phyloP scores from a whole-genome alignment of 163 green algal genomes.

The Scenedesmus sp. region DNA sequence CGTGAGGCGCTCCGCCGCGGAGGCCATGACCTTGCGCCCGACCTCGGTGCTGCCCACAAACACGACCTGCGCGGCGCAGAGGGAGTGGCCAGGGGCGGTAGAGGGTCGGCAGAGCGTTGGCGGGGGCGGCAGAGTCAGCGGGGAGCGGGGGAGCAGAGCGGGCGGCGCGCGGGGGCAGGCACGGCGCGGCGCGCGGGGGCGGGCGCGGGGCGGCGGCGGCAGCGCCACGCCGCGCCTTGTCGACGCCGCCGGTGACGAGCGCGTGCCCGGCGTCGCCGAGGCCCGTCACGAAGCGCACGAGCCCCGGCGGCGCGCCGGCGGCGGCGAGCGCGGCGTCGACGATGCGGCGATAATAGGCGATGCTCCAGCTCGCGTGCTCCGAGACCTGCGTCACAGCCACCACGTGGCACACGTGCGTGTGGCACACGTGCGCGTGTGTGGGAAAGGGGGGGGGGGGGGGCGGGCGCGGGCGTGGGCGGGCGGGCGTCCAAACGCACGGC shows the following conservation, averaged over 20 bases:
- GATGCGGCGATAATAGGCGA: constrained; percentile 81
- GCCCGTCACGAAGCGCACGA: constrained; percentile 96
- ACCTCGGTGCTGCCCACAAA: constrained; percentile 64
- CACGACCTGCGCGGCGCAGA: constrained; percentile 47
- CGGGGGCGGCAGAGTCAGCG: background rate
- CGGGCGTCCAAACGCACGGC: background rate
- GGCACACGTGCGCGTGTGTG: background rate
- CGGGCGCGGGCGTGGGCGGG: background rate
- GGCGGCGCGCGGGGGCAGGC: too few species aligned
- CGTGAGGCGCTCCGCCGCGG: constrained; percentile 88
- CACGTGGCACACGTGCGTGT: background rate
- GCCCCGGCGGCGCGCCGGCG: constrained; percentile 80
- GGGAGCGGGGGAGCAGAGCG: too few species aligned
- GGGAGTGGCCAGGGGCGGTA: background rate
- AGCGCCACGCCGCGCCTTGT: constrained; percentile 49
- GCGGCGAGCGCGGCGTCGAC: constrained; percentile 86
- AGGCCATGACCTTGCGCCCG: constrained; percentile 77
- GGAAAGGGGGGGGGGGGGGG: background rate
- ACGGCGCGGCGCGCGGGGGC: background rate
- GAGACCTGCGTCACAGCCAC: constrained; percentile 91
- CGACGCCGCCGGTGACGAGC: constrained; percentile 81
- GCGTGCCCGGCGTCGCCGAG: constrained; percentile 92
- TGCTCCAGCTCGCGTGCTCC: constrained; percentile 90
- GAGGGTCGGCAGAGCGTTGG: background rate
- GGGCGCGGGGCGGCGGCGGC: too few species aligned